Base-by-base conservation (phyloP, 2,329 filamentous ascomycete genomes). In the Pseudogymnoascus sp. region DNA sequence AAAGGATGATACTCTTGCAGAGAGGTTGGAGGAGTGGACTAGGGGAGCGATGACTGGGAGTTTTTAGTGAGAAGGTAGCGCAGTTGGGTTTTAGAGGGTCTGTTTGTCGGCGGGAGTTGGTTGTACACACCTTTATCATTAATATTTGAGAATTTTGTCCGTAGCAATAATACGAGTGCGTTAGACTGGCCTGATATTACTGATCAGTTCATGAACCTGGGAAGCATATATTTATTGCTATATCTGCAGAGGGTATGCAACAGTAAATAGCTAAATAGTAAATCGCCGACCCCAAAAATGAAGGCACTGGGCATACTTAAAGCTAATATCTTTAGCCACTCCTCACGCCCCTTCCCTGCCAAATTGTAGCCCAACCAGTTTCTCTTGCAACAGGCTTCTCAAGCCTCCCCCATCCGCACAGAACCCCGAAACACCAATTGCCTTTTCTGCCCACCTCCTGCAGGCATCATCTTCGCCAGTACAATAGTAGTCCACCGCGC, bases 401-500 rank as follows among this genome's bases (percentile, higher is more conserved):
- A 74, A 61, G 12, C 47, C 66, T 0, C 72, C 73, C 2, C 65
- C 66, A 67, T 74, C 73, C 6, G 59, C 28, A 61, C 67, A 70
- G 37, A 66, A 70, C 40, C 69, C 68, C 7, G 73, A 70, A 53
- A 74, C 68, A 31, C 70, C 70, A 18, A 74, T 61, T 14, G 74
- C 71, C 50, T 73, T 73, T 4, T 63, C 68, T 2, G 72, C 73
- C 71, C 71, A 72, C n/a, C 74, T 72, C 66, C 78, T 81, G 59
- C 84, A 86, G 1, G 75, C 73, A 4, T 77, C 77, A 63, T 84
- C 80, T 23, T 88, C 79, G 1, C 80, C 78, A 1, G 75, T 76
- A 11, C 80, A 78, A 68, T 84, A 85, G n/a, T 83, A 78, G 69
- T 92, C 88, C 4, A 91, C 77, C 0, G 83, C 86, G 65, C 86